Base-by-base conservation (phyloP, 202 grass and related monocot species). In the Cymbopogon flexuosus region DNA sequence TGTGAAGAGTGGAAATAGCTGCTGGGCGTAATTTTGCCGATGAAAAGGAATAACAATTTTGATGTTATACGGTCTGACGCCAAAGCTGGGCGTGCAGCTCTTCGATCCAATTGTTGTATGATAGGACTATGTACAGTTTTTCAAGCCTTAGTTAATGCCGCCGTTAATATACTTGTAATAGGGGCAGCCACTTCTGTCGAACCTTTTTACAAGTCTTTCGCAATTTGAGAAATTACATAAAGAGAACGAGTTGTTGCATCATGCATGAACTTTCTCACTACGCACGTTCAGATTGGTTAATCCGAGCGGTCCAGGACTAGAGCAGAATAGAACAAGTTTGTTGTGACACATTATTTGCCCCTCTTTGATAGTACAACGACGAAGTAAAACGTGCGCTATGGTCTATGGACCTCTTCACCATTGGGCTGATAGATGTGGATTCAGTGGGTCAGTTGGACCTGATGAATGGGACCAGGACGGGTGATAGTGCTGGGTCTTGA, bases 121-220 rank as follows among this genome's bases (percentile, higher is more conserved):
- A 62, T 79, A 81, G 51, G 30, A 82, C 67, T 33, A 52, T 83
- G 62, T 72, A 81, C 45, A 88, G 71, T 51, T 64, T 62, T 68
- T 21, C 41, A 36, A 19, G 70, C 45, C 14, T 57, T 29, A 18
- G 37, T 63, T 54, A 13, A 56, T 58, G 46, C 47, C 34, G 46
- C 34, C 22, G 3, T n/a, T 22, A 10, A 27, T 68, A 57, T 56
- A 0, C 13, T 10, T 56, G 47, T 27, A 57, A 68, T 57, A 18
- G 19, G 3, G 10, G 31, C 27, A 66, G 22, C 15, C 29, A 8
- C 9, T 36, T 72, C 9, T 45, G 16, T 22, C 2, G 7, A 66
- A 67, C 34, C 31, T 39, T 33, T 52, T 59, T 59, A 52, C 37
- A 64, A 22, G 18, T 23, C 41, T 24, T 19, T 5, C 3, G 1